Evolutionary conservation across 2,329 filamentous ascomycete species (phyloP), one percentile per base, ranked within the genome.

Genomic region (Monosporascus sp.): DNA sequence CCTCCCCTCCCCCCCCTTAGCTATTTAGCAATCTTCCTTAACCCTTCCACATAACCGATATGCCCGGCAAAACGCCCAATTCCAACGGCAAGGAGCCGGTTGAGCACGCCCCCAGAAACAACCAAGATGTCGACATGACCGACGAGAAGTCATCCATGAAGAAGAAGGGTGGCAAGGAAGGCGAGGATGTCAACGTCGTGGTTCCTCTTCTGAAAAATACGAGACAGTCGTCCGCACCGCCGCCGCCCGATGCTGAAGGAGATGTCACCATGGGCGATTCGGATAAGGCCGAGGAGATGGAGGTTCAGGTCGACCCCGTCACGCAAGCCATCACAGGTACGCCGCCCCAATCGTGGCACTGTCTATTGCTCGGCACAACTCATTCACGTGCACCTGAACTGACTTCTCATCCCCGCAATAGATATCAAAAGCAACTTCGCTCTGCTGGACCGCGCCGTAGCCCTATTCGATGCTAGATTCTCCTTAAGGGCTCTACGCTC

Each of bases 351-450:
- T 20, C 44, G 22, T 15, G 6, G 37, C 49, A 46, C 25, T 3
- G 20, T 38, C 9, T n/a, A 31, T 27, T n/a, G 6, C n/a, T 24
- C n/a, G 15, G 18, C 6, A 6, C 11, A 17, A 6, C 2, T 39
- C 25, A 17, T 9, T 25, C 15, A 31, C 4, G 9, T 24, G 11
- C 15, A 48, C 18, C 52, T 54, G 52, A 22, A 22, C 63, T 68
- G 52, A 67, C 56, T 39, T 47, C 39, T 41, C 27, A 35, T 37
- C 31, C 58, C 25, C 24, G 48, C 55, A 53, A 39, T 68, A 97
- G 94, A 97, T 72, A 96, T 99, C 76, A 94, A 92, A 75, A 87
- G 83, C 79, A 97, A 95, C 75, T 97, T 97, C 69, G 83, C 84
- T 50, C 82, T 99, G 60, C 82, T 99, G 67, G 92, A 97, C 67